Evolutionary conservation across 345 rosid genomes (phyloP).

Genomic region (Streptanthus diversifolius): DNA sequence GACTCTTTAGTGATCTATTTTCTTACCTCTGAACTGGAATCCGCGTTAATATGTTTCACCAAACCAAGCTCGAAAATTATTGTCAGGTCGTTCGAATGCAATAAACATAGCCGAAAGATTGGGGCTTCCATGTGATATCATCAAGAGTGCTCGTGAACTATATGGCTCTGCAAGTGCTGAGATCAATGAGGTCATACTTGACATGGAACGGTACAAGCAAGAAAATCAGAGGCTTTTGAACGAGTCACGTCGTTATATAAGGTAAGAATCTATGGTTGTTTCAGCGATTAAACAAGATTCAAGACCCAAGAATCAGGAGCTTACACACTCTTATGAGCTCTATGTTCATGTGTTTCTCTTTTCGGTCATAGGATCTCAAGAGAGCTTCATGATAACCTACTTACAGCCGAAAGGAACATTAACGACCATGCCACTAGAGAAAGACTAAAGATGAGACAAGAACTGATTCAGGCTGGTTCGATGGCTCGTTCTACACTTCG

Average conservation of each 20-base stretch:
- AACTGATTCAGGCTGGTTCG: conserved; percentile 56
- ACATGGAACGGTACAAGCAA: conserved; percentile 84
- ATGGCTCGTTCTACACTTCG: conserved; percentile 56
- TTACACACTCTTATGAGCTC: neutral
- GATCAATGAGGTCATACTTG: conserved; percentile 79
- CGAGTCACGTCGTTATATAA: conserved; percentile 49
- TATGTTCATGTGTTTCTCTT: neutral
- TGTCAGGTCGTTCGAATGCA: conserved; percentile 85
- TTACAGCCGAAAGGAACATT: conserved; percentile 48
- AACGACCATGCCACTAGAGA: conserved; percentile 46
- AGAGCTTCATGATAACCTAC: conserved; percentile 49
- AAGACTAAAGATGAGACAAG: conserved; percentile 47
- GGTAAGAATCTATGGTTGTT: conserved; percentile 37
- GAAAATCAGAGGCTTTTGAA: conserved; percentile 45
- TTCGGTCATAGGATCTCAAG: conserved; percentile 55
- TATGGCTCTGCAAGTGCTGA: conserved; percentile 82
- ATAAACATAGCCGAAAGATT: conserved; percentile 81
- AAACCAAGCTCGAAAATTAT: neutral
- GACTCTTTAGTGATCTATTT: neutral
- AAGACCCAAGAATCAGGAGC: neutral
- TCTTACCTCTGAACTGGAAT: neutral
- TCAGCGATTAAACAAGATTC: neutral
- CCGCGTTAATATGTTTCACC: neutral
- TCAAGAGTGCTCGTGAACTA: conserved; percentile 54
- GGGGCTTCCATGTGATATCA: conserved; percentile 56